Evolutionary conservation across 2,329 filamentous ascomycete genomes (phyloP), one percentile per base, ranked within the genome.

Genomic region (Bertia moriformis): DNA sequence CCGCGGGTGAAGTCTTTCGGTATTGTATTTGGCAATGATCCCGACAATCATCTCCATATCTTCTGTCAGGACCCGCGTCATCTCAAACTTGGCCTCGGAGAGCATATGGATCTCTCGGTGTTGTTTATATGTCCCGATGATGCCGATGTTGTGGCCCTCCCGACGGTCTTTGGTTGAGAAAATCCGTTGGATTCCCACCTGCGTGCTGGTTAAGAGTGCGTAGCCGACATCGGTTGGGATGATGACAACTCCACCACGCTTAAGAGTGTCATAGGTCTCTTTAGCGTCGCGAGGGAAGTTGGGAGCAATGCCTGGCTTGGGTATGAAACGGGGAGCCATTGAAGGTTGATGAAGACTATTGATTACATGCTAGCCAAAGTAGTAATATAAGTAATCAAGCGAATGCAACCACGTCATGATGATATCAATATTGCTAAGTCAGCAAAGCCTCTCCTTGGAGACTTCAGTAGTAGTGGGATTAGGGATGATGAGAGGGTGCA

Each of bases 191-290:
- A 52, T 43, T 2, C 41, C 45, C 22, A 43, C 43, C 1, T 37
- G 30, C 4, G 43, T 44, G 2, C 39, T 37, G 4, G 47, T 38
- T 37, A 52, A 41, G 2, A 53, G 20, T 10, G 30, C 48, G 35
- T 52, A 53, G 40, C 49, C 50, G 5, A 52, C 46, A 15, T 50
- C 48, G 4, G 49, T 47, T 4, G 50, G 50, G 20, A 46, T 27
- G 12, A 51, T 44, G 24, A 42, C 43, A 2, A 51, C 40, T 3
- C 49, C 48, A 13, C 49, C 49, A 4, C 39, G 15, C 38, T 45
- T 15, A 20, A 49, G 45, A 4, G 41, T 39, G 14, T 43, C 35
- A 35, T 43, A 43, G n/a, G n/a, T n/a, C n/a, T n/a, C n/a, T n/a
- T n/a, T n/a, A n/a, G n/a, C n/a, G n/a, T n/a, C n/a, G n/a, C n/a